Evolutionary conservation across 2,329 filamentous ascomycete genomes (phyloP).

Genomic region (Aspergillus latus): DNA sequence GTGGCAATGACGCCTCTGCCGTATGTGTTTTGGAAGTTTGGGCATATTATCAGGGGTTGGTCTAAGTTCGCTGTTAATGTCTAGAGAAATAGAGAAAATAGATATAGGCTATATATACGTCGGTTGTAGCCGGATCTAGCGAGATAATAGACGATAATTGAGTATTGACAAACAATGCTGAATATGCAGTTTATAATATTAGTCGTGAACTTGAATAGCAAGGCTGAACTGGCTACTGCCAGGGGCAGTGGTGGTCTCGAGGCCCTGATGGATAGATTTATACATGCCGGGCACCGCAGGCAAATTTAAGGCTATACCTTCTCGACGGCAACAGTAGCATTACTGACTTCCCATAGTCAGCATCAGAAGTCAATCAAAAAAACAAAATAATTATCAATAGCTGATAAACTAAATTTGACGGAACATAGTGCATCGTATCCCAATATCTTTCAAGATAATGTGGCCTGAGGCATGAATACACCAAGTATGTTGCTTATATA

Average conservation of each 20-base stretch:
- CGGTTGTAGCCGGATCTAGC: neutral
- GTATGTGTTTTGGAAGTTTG: constrained; percentile 32
- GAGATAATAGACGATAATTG: neutral
- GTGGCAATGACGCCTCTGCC: constrained; percentile 46
- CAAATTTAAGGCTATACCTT: neutral
- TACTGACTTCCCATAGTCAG: neutral
- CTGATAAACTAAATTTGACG: neutral
- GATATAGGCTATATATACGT: constrained; percentile 3
- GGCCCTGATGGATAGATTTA: neutral
- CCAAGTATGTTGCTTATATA: neutral
- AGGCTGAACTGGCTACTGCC: neutral
- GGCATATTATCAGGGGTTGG: constrained; percentile 23
- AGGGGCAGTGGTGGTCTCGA: no score
- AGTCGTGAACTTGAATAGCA: neutral
- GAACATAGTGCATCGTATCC: neutral
- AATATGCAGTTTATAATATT: no score
- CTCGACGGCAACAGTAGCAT: neutral
- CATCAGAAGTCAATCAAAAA: neutral
- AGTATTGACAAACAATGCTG: no score
- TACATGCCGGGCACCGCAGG: neutral
- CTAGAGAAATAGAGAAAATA: neutral
- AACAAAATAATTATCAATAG: neutral
- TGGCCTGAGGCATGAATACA: neutral
- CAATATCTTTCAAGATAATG: neutral
- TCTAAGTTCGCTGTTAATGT: constrained; percentile 16